phyloP scores from a whole-genome alignment of 2,329 filamentous ascomycete species.

The Nothophoma quercina region DNA sequence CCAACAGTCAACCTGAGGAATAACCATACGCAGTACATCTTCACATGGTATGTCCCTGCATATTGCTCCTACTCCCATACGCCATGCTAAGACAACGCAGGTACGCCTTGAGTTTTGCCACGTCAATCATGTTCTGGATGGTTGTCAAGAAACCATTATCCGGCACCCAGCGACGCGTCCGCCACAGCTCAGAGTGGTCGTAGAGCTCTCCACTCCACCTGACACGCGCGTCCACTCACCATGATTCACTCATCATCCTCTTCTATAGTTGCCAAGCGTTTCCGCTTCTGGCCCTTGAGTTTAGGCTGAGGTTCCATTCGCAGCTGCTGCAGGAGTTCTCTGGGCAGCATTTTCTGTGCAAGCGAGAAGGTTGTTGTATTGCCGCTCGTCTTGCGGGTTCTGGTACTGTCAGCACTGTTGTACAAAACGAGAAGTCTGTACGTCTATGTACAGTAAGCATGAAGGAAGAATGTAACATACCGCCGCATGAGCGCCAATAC shows the following conservation, averaged over 20 bases:
- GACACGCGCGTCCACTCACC: constrained; percentile 13
- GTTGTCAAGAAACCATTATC: constrained; percentile 85
- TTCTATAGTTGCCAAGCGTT: constrained; percentile 53
- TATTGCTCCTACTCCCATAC: neutral
- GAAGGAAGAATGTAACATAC: constrained; percentile 61
- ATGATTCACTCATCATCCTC: constrained; percentile 55
- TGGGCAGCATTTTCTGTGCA: constrained; percentile 81
- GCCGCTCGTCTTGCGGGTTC: constrained; percentile 69
- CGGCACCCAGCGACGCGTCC: constrained; percentile 74
- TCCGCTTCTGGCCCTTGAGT: constrained; percentile 54
- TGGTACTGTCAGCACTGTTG: constrained; percentile 18
- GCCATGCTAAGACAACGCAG: constrained; percentile 57
- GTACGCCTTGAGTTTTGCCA: constrained; percentile 86
- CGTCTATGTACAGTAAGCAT: constrained; percentile 25
- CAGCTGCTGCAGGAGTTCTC: constrained; percentile 83
- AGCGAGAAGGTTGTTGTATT: constrained; percentile 81
- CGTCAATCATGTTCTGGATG: constrained; percentile 96
- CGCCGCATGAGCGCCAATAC: constrained; percentile 82
- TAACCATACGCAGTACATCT: constrained; percentile 98
- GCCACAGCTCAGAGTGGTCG: constrained; percentile 79
- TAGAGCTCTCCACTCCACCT: constrained; percentile 36
- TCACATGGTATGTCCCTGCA: constrained; percentile 81
- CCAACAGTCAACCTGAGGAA: constrained; percentile 93
- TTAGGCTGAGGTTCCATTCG: constrained; percentile 66
- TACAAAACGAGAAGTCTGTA: constrained; percentile 16